Conservation (phyloP, 2,329 filamentous ascomycete species). For the Helotiales sp. region DNA sequence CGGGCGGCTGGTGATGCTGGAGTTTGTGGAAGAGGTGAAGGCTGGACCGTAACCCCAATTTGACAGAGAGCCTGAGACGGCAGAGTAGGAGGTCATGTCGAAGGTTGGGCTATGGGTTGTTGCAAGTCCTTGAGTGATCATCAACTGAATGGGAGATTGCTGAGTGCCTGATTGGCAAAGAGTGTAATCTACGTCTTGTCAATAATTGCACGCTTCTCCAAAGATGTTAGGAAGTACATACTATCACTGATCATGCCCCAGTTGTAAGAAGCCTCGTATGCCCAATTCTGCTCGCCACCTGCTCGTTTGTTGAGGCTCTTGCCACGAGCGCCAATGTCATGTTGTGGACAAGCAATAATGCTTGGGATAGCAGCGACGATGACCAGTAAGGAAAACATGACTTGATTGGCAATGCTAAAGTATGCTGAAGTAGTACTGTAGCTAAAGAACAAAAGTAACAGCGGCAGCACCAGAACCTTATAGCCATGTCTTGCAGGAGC, state of each 20-base stretch:
- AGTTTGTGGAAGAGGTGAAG: constrained; percentile 47
- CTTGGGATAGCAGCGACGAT: not conserved
- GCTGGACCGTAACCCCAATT: constrained; percentile 57
- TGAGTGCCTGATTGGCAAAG: constrained; percentile 56
- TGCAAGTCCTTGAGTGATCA: constrained; percentile 48
- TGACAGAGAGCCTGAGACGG: constrained; percentile 48
- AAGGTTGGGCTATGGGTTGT: constrained; percentile 49
- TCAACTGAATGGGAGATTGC: constrained; percentile 55
- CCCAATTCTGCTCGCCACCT: constrained; percentile 36
- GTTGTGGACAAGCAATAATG: constrained; percentile 18
- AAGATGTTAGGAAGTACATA: constrained; percentile 21
- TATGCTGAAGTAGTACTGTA: not conserved
- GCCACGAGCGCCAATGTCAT: not conserved
- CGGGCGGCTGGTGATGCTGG: constrained; percentile 46
- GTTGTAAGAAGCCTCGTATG: constrained; percentile 47
- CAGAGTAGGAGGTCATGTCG: constrained; percentile 44
- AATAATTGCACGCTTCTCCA: not conserved
- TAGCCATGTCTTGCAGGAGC: not conserved
- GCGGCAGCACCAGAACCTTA: not conserved
- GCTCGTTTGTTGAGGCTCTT: constrained; percentile 13
- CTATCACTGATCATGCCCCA: constrained; percentile 47
- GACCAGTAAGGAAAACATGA: constrained; percentile 12
- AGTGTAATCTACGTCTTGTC: constrained; percentile 44
- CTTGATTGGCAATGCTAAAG: not conserved
- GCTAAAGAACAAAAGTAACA: not conserved